Base-by-base conservation (phyloP, 2,329 filamentous ascomycete species). In the Mycocentrospora acerina region DNA sequence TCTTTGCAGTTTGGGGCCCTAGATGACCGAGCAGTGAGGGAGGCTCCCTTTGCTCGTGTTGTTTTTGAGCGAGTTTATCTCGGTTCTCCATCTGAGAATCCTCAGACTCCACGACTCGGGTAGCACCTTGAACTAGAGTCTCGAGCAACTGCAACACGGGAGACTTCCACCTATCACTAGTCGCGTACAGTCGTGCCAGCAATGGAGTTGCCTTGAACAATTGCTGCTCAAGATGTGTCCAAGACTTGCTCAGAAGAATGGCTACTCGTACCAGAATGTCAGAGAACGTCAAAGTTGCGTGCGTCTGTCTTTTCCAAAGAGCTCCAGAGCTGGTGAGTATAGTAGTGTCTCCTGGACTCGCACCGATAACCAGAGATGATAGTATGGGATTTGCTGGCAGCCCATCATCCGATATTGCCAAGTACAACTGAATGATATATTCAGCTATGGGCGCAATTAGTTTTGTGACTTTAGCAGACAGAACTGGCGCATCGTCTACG, bases 21-120 rank as follows among this genome's bases (percentile, higher is more conserved):
- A 98, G 74, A 60, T 95, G 89, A 22, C 90, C 90, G 15, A 98
- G 80, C n/a, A 98, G 76, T 6, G 91, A 96, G n/a, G 89, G 88
- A 1, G 90, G 89, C 53, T 96, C 90, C 27, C 47, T 48, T 15
- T 53, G 46, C 17, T 49, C 44, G 18, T 30, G 37, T n/a, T 38
- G 34, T 24, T 26, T 37, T 1, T 29, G 35, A 2, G 28, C 12
- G 11, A 37, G 19, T 12, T 32, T 24, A 9, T 42, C 29, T 17
- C 40, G 40, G 4, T 38, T 39, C 14, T 47, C 37, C 13, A 35
- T 37, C 1, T 42, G 33, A 7, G 43, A 19, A 7, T 46, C 42
- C 29, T 46, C 42, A 31, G 48, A 35, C 19, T 78, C 71, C 12
- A 76, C 71, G 34, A 71, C 56, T 44, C 80, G 80, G 16, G 83